Conservation (phyloP, 352 stramenopile species). For the Globisporangium polare region DNA sequence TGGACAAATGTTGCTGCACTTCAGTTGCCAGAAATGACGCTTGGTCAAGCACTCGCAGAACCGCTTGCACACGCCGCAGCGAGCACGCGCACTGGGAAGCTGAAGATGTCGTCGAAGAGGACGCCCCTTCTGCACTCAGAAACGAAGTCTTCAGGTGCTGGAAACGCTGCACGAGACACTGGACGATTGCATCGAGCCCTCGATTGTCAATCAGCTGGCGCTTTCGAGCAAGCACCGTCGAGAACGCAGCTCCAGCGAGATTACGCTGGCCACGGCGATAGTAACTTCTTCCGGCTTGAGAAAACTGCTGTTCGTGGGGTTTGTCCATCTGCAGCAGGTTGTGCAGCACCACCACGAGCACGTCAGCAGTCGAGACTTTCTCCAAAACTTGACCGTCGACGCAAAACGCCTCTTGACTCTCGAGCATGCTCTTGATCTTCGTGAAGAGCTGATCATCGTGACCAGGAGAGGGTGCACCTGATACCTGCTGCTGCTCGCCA, state of each 20-base stretch:
- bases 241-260: constrained; percentile 22
- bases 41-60: constrained; percentile 67
- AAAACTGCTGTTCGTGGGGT: not conserved
- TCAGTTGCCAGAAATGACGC: constrained; percentile 46
- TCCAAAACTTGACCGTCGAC: constrained; percentile 21
- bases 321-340: constrained; percentile 46
- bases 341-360: constrained; percentile 33
- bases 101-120: constrained; percentile 7
- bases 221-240: constrained; percentile 29
- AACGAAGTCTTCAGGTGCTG: constrained; percentile 5
- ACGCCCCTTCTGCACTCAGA: not conserved
- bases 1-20: constrained; percentile 49
- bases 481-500: constrained; percentile 10
- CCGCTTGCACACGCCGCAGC: constrained; percentile 34
- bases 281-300: not conserved
- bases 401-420: constrained; percentile 27
- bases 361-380: constrained; percentile 22
- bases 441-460: not conserved
- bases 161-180: constrained; percentile 15
- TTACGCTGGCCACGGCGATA: not conserved
- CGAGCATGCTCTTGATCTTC: constrained; percentile 17
- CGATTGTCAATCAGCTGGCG: constrained; percentile 35
- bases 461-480: not conserved
- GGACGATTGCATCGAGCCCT: constrained; percentile 27
- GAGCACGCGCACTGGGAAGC: constrained; percentile 13